Base-by-base conservation (phyloP, 192 early-diverging fungal species). In the Entomortierella chlamydospora region DNA sequence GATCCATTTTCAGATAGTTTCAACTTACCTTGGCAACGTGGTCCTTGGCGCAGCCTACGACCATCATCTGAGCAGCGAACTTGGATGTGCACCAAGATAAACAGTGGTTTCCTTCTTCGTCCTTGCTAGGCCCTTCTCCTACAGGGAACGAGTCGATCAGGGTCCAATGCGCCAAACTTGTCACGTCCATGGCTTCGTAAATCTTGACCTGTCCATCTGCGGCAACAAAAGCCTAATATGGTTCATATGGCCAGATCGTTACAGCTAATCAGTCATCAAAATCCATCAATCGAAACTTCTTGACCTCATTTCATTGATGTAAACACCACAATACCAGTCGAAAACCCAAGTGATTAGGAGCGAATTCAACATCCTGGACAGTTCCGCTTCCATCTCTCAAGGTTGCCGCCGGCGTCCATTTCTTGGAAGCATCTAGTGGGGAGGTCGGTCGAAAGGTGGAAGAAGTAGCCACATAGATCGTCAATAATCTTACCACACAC, bases 331-430 rank as follows among this genome's bases (percentile, higher is more conserved):
- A 64, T 81, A 91, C 94, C 59, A 98, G 76, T 62, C 92, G 89
- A 53, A 98, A 85, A 23, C 93, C 91, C 31, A 87, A 74, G 74
- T 93, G 90, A 80, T 91, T 89, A 17, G 95, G 97, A 29, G 95
- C 91, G 86, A 98, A 98, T 62, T 91, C 92, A n/a, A 98, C 87
- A 83, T 92, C 92, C 72, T 94, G 92, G 10, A 97, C 93, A 4
- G 91, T 87, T 18, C 90, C 93, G 58, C 81, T 86, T 60, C 84
- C 86, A 34, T 97, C 94, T 15, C 81, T 73, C 34, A 96, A 68
- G 37, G 85, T 81, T 42, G 89, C 89, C 64, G 85, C 72, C 25
- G 84, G 71, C 20, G 78, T 82, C 94, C 94, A 98, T 63, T 94
- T 87, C 41, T 87, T 87, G 37, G 87, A 84, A 34, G 88, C 87